Evolutionary conservation across 2,329 filamentous ascomycete species (phyloP), one percentile per base, ranked within the genome.

Genomic region (Juglanconis oblonga): DNA sequence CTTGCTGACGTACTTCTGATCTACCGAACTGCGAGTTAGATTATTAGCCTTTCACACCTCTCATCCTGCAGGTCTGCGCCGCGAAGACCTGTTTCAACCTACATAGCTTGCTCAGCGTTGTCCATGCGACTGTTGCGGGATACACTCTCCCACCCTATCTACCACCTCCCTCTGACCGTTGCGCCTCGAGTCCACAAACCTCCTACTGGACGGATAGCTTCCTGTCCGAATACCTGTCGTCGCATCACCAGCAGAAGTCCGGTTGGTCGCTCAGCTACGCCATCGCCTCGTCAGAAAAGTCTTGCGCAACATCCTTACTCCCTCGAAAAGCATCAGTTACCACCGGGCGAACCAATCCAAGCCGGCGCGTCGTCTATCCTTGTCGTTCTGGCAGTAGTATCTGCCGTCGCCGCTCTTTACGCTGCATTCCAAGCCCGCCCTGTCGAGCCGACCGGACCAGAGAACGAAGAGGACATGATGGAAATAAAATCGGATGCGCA

Each of bases 401-500:
- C 54, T 40, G 55, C 51, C 44, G 54, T 36, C 4, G 40, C 50
- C 14, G 47, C 33, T 4, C 29, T 56, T 14, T 62, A 57, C 60
- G 31, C 51, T 33, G 17, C 54, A 14, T n/a, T 58, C 24, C 47
- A 32, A 40, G 24, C 54, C 13, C 5, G 9, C 14, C 14, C 38
- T 33, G 29, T 24, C 14, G 17, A 54, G 24, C 14, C 8, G 31
- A 29, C 33, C 29, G 42, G 29, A 50, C 13, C 29, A 14, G 59
- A 64, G 50, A 31, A 53, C 14, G 5, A 61, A 56, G 31, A 24
- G 33, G 47, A 44, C 2, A 58, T 63, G 61, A 9, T 60, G 29
- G 61, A 59, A 24, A 69, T 70, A 66, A 55, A 69, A 31, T 67
- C 69, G 35, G 74, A 81, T 67, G 63, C 70, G 29, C 82, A 82